Percentiles rank a stretch among this genome's conserved stretches.
These are phyloP conservation scores for Chamaenerion angustifolium DNA, from an alignment of 345 rosid species.

Conservation along the genomic window DNA sequence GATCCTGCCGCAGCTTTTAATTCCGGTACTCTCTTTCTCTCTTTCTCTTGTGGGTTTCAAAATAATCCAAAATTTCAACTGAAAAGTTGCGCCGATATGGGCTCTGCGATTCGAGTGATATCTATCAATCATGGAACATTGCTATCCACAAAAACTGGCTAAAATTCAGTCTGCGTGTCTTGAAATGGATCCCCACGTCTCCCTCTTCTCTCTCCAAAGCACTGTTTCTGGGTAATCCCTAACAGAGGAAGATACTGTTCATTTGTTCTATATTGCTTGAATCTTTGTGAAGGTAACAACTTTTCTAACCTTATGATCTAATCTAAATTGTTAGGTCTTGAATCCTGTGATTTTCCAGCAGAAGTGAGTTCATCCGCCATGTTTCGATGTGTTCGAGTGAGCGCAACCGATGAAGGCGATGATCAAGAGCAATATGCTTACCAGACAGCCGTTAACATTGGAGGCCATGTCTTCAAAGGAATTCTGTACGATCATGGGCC, in stretches of 20 bases:
- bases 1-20: conserved; percentile 3
- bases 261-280: not conserved
- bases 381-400: conserved; percentile 71
- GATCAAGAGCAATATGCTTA: conserved; percentile 68
- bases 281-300: not conserved
- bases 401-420: conserved; percentile 37
- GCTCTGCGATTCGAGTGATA: no score
- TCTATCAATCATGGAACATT: no score
- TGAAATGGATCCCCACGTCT: no score
- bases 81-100: no score
- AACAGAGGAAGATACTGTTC: no score
- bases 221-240: no score
- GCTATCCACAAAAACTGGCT: no score
- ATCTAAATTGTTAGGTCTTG: conserved; percentile 40
- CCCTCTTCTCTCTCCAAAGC: no score
- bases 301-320: not conserved
- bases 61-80: no score
- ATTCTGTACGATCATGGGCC: conserved; percentile 86
- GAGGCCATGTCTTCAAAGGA: conserved; percentile 87
- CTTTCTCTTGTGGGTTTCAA: conserved; percentile 13
- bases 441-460: conserved; percentile 71
- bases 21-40: not conserved
- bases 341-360: conserved; percentile 53
- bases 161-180: no score
- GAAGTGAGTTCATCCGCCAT: conserved; percentile 57